Evolutionary conservation across 1,284 basidiomycete species (phyloP), one percentile per base, ranked within the genome.

Genomic region (Wallemia mellicola): DNA sequence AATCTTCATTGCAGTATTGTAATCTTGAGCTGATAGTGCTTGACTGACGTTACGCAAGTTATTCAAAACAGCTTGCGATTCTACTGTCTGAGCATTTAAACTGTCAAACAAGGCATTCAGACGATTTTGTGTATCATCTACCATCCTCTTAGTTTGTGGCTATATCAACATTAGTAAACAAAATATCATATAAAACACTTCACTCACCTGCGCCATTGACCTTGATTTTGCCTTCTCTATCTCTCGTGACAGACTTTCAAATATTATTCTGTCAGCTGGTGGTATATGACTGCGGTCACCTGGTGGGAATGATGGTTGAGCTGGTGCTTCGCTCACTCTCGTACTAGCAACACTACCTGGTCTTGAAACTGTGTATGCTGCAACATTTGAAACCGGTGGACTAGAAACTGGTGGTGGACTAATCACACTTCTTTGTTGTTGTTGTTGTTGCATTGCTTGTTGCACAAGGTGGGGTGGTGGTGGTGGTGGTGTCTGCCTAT

Each of bases 51-150:
- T 48, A 48, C 38, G 38, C 38, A 48, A 22, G 5, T 48, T 48
- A n/a, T 48, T 48, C 38, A 48, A 48, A 11, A 48, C 38, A 11
- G 38, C 38, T 22, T 48, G 9, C 14, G 14, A 17, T n/a, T 48
- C 81, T 24, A 95, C 69, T 5, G 84, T 83, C 64, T 86, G 87
- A 67, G 87, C 91, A 71, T 95, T 95, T 64, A 95, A 72, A 27
- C 81, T 81, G 68, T 95, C 91, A 65, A 92, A 92, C 59, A 95
- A 71, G 2, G 81, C 77, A 68, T 83, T 89, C 66, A 94, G 74
- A 27, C 91, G 76, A 26, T 86, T 77, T 67, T 94, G 88, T 1
- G 88, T 77, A 67, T 95, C 91, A 62, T 89, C 86, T 0, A 81
- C 79, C 65, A 91, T 76, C 30, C 84, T 80, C 70, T 82, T 84